Evolutionary conservation across 345 rosid genomes (phyloP).

Genomic region (Turritis glabra): DNA sequence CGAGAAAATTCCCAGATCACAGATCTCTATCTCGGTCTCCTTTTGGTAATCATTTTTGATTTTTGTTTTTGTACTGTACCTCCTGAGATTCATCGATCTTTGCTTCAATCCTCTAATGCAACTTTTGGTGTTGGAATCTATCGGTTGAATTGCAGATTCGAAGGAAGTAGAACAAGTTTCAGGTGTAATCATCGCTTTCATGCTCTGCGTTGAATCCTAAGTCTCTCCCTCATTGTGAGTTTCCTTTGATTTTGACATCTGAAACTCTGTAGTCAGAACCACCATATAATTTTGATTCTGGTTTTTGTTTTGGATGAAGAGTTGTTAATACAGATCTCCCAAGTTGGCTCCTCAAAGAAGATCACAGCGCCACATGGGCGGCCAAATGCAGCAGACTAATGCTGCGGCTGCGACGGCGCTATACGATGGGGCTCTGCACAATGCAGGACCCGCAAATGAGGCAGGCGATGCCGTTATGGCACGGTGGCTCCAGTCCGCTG

Average conservation of each 20-base stretch:
- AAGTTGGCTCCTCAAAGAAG: slow-evolving; percentile 99
- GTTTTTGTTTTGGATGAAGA: slow-evolving; percentile 37
- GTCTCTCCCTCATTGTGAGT: slow-evolving; percentile 61
- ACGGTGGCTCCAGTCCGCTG: slow-evolving; percentile 98
- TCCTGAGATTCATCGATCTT: slow-evolving; percentile 30
- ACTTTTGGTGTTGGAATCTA: slow-evolving; percentile 13
- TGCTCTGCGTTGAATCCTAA: slow-evolving; percentile 56
- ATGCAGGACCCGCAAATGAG: slow-evolving; percentile 67
- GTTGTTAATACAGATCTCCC: slow-evolving; percentile 59
- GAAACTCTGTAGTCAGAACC: too few relatives aligned
- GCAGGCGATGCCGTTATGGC: slow-evolving; percentile 98
- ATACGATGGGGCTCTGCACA: slow-evolving; percentile 52
- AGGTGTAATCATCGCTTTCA: slow-evolving; percentile 38
- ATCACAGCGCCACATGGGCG: slow-evolving; percentile 97
- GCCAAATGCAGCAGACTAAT: slow-evolving; percentile 95
- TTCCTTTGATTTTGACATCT: slow-evolving; percentile 1
- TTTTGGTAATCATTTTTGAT: slow-evolving; percentile 30
- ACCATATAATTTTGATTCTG: neutral
- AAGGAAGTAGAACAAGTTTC: slow-evolving; percentile 16
- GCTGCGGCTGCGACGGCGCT: slow-evolving; percentile 78
- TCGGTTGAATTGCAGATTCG: slow-evolving; percentile 17
- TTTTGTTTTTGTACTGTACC: neutral
- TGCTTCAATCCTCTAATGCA: slow-evolving; percentile 7
- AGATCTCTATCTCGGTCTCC: slow-evolving; percentile 41
- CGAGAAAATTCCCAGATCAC: slow-evolving; percentile 14